phyloP scores from a whole-genome alignment of 2,329 filamentous ascomycete genomes.

The Trichoderma semiorbis region DNA sequence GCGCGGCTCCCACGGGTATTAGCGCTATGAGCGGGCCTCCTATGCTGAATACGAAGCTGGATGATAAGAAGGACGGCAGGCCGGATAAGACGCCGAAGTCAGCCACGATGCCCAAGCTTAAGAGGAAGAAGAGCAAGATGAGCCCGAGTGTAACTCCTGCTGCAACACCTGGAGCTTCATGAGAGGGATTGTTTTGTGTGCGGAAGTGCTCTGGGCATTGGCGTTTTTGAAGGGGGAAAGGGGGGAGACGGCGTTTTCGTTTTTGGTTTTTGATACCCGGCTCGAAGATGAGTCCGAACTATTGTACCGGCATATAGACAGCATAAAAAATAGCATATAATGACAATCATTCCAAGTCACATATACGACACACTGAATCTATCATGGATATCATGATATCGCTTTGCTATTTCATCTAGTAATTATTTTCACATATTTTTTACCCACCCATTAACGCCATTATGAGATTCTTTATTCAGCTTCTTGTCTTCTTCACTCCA shows the following conservation, averaged over 20 bases:
- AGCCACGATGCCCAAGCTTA: conserved; percentile 41
- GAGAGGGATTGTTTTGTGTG: not conserved
- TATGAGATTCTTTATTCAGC: not conserved
- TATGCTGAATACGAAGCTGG: conserved; percentile 40
- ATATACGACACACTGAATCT: not conserved
- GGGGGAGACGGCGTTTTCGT: not conserved
- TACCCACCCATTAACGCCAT: conserved; percentile 8
- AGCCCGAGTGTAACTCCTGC: conserved; percentile 33
- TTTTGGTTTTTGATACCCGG: conserved; percentile 16
- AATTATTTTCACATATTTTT: not conserved
- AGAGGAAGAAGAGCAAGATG: conserved; percentile 49
- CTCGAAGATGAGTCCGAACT: not conserved
- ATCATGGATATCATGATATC: not conserved
- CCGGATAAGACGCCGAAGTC: conserved; percentile 44
- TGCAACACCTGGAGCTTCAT: conserved; percentile 28
- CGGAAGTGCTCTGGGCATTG: not conserved
- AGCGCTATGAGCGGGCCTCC: conserved; percentile 35
- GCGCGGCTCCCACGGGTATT: conserved; percentile 31
- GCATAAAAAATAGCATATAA: not conserved
- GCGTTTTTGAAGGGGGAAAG: not conserved
- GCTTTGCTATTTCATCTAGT: not conserved
- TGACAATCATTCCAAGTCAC: not conserved
- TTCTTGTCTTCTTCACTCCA: conserved; percentile 43
- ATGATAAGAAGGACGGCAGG: conserved; percentile 46
- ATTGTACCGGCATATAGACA: not conserved